Percentiles rank a stretch among this genome's conserved stretches.
These are phyloP conservation scores for Aspergillus pseudoglaucus DNA, from an alignment of 2,329 filamentous ascomycete species.

Conservation along the genomic window DNA sequence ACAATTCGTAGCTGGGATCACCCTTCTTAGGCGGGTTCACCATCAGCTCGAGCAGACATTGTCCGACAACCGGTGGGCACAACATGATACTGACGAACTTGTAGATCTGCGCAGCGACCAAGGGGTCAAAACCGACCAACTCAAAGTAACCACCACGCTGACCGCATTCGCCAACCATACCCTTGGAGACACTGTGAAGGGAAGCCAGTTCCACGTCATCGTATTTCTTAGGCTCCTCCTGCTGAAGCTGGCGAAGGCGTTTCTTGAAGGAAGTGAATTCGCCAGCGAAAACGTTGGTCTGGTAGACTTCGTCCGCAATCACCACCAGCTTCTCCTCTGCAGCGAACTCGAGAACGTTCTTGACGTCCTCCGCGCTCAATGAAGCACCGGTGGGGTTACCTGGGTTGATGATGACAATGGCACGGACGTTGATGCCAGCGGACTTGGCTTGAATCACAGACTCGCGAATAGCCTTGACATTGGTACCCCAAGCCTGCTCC, in stretches of 20 bases:
- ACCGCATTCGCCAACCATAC: constrained; percentile 97
- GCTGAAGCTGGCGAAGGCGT: constrained; percentile 71
- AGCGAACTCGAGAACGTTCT: constrained; percentile 79
- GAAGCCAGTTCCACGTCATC: constrained; percentile 83
- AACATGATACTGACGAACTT: constrained; percentile 98
- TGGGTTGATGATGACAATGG: constrained; percentile 96
- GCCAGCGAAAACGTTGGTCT: constrained; percentile 95
- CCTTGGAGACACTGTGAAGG: constrained; percentile 90
- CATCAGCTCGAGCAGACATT: constrained; percentile 96
- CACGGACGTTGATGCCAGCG: constrained; percentile 78
- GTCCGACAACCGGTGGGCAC: constrained; percentile 88
- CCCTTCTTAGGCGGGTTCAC: constrained; percentile 86
- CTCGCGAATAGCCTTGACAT: constrained; percentile 67
- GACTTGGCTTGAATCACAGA: constrained; percentile 68
- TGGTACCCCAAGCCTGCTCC: constrained; percentile 77
- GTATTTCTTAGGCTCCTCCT: constrained; percentile 66
- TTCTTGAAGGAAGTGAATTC: constrained; percentile 96
- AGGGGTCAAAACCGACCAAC: constrained; percentile 76
- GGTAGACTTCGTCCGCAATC: constrained; percentile 96
- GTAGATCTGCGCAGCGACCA: constrained; percentile 91
- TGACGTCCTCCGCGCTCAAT: constrained; percentile 70
- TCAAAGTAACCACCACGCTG: constrained; percentile 98
- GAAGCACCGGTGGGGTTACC: constrained; percentile 94
- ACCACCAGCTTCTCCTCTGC: constrained; percentile 79
- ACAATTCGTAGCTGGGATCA: constrained; percentile 75